phyloP scores from a whole-genome alignment of 208 protist genomes.

The Crithidia brevicula region DNA sequence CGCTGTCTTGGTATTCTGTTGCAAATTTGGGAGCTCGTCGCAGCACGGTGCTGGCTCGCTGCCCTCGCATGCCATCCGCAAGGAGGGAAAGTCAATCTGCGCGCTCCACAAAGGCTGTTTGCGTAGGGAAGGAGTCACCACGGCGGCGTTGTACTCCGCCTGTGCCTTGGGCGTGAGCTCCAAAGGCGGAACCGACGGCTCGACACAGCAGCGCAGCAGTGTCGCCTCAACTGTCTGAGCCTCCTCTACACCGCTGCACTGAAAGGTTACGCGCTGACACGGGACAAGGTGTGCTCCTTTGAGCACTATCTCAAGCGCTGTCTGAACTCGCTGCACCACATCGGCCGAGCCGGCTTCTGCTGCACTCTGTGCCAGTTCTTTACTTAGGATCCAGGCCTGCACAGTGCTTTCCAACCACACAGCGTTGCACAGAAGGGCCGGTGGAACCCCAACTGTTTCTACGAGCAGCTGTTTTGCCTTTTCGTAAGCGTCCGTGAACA shows the following conservation, averaged over 20 bases:
- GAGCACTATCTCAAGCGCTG: constrained; percentile 14
- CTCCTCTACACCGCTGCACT: constrained; percentile 21
- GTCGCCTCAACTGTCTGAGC: constrained; percentile 15
- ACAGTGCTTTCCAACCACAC: constrained; percentile 27
- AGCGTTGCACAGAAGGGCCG: constrained; percentile 21
- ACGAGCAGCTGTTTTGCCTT: constrained; percentile 17
- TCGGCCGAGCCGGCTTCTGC: neutral
- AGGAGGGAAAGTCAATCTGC: constrained; percentile 14
- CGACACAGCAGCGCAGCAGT: constrained; percentile 29
- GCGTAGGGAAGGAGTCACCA: constrained; percentile 8
- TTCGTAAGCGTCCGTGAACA: neutral
- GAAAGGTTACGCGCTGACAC: constrained; percentile 25
- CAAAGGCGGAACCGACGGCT: constrained; percentile 2
- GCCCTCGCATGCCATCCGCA: constrained; percentile 28
- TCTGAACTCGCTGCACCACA: neutral
- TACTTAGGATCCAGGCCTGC: constrained; percentile 12
- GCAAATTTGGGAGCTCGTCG: neutral
- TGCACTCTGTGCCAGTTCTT: neutral
- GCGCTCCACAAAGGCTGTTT: constrained; percentile 15
- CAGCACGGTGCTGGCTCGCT: constrained; percentile 17
- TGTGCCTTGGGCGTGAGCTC: constrained; percentile 15
- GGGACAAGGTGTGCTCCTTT: constrained; percentile 17
- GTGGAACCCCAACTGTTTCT: constrained; percentile 12
- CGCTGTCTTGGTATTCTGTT: neutral
- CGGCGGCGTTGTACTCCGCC: constrained; percentile 8